Conservation (phyloP, 2,329 filamentous ascomycete genomes). For the Samsoniella hepiali region DNA sequence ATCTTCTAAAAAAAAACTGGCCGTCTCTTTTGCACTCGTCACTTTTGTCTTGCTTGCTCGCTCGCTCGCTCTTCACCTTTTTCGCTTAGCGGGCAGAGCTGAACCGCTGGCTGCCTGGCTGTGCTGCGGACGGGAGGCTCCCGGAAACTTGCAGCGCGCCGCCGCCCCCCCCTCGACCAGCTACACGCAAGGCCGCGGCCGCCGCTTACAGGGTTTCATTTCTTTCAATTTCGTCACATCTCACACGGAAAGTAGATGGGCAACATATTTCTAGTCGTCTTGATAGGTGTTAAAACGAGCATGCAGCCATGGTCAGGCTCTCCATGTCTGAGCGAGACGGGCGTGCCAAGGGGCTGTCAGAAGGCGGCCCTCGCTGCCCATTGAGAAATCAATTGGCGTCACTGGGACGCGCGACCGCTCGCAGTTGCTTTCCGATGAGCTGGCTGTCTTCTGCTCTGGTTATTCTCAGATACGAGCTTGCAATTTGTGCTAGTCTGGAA, state of each 20-base stretch:
- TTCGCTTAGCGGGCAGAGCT: constrained; percentile 4
- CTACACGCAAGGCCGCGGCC: not conserved
- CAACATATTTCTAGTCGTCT: too few species aligned
- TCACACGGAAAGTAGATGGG: too few species aligned
- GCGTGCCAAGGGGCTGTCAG: not conserved
- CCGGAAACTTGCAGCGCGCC: not conserved
- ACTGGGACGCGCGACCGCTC: not conserved
- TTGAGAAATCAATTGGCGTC: not conserved
- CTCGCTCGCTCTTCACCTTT: not conserved
- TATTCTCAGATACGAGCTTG: not conserved
- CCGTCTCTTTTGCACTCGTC: not conserved
- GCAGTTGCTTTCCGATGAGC: not conserved
- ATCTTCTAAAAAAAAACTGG: not conserved
- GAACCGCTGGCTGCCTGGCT: not conserved
- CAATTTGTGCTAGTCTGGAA: not conserved
- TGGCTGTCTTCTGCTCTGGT: not conserved
- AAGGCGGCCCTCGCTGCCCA: not conserved
- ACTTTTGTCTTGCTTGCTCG: not conserved
- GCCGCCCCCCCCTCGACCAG: not conserved
- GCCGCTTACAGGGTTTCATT: not conserved
- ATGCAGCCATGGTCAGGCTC: too few species aligned
- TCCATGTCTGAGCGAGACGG: too few species aligned
- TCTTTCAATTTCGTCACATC: too few species aligned
- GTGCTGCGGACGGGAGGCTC: not conserved
- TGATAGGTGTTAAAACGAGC: too few species aligned